Percentiles rank a stretch among this genome's conserved stretches.
Conservation (phyloP, 306 rosid genomes). For the Cotoneaster glaucophyllus region DNA sequence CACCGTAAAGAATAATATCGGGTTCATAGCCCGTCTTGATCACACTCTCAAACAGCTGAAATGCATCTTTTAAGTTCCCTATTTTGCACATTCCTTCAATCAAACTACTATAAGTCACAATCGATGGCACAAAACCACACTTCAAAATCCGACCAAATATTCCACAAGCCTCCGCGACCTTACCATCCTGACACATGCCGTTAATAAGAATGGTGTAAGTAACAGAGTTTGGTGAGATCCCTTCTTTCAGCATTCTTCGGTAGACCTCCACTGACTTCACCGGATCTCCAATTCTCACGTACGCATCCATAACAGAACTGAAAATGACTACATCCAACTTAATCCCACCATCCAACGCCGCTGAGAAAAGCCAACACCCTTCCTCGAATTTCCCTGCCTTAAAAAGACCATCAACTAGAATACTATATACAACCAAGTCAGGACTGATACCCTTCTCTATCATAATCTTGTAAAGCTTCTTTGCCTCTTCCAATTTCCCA, state of each 20-base stretch:
- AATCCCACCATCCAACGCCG: constrained; percentile 12
- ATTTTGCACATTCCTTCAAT: constrained; percentile 24
- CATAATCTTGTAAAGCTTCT: constrained; percentile 20
- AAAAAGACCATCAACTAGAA: constrained; percentile 22
- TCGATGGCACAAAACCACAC: constrained; percentile 13
- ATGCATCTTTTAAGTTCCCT: constrained; percentile 23
- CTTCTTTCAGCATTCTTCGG: constrained; percentile 16
- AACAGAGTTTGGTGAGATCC: constrained; percentile 15
- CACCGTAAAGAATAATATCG: constrained; percentile 15
- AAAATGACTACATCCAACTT: constrained; percentile 25
- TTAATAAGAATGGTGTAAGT: constrained; percentile 27
- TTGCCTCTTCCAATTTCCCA: constrained; percentile 19
- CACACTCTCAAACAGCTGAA: constrained; percentile 7
- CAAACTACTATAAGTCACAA: constrained; percentile 22
- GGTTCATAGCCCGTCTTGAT: constrained; percentile 12
- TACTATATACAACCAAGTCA: constrained; percentile 21
- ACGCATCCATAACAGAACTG: constrained; percentile 32
- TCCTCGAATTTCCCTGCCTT: constrained; percentile 18
- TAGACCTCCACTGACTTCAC: constrained; percentile 16
- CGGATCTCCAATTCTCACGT: constrained; percentile 19
- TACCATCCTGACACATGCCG: constrained; percentile 14
- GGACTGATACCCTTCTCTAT: constrained; percentile 7
- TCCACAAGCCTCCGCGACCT: constrained; percentile 15
- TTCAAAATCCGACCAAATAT: constrained; percentile 17
- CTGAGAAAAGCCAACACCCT: constrained; percentile 8